These are phyloP conservation scores for carrot (Daucus carota) DNA, from an alignment of 129 eudicot genomes.

Conservation along the genomic window DNA sequence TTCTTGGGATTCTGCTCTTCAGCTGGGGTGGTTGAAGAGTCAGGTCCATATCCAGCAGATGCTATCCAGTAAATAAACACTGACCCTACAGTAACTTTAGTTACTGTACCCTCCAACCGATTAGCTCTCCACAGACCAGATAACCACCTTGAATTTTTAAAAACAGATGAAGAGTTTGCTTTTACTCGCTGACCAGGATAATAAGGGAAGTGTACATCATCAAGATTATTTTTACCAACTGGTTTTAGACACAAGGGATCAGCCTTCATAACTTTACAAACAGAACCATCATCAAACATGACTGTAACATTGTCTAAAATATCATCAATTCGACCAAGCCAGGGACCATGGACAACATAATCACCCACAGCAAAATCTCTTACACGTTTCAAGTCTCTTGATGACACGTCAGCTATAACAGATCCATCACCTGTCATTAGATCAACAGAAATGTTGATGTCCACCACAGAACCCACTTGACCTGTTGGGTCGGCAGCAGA, in stretches of 20 bases:
- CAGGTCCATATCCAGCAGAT: slow-evolving; percentile 94
- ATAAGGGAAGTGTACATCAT: slow-evolving; percentile 88
- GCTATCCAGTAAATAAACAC: slow-evolving; percentile 95
- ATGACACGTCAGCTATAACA: slow-evolving; percentile 35
- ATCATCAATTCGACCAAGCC: slow-evolving; percentile 96
- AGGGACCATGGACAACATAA: slow-evolving; percentile 80
- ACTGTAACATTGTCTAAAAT: slow-evolving; percentile 89
- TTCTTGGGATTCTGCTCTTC: slow-evolving; percentile 92
- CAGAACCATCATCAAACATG: slow-evolving; percentile 85
- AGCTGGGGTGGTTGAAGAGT: slow-evolving; percentile 75
- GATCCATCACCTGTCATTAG: slow-evolving; percentile 55
- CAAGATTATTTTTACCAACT: slow-evolving; percentile 51
- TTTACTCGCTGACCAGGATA: slow-evolving; percentile 96
- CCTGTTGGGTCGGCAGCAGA: slow-evolving; percentile 78
- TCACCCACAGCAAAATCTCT: slow-evolving; percentile 82
- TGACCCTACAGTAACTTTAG: slow-evolving; percentile 70
- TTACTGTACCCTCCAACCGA: slow-evolving; percentile 82
- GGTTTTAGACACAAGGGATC: slow-evolving; percentile 78
- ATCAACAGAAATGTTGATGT: slow-evolving; percentile 64
- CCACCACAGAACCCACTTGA: slow-evolving; percentile 87
- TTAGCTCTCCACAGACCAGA: slow-evolving; percentile 93
- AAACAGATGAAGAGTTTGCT: slow-evolving; percentile 85
- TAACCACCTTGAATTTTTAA: slow-evolving; percentile 86
- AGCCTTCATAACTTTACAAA: slow-evolving; percentile 83
- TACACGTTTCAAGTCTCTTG: slow-evolving; percentile 64